Conservation (phyloP, 164 flowering plant genomes). For the Nymphaea thermarum region DNA sequence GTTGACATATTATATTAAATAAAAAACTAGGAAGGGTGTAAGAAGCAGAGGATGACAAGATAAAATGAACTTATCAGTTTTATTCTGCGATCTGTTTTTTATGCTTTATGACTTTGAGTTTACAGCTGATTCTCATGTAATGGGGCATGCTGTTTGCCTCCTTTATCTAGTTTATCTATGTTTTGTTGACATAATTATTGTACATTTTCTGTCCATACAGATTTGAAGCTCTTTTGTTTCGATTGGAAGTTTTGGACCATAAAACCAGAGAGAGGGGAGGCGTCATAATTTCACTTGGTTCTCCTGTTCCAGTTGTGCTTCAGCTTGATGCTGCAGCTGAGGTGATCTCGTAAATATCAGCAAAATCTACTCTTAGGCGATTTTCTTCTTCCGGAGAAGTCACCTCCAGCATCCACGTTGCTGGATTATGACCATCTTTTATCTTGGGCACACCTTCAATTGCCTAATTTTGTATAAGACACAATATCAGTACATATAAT, state of each 20-base stretch:
- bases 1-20: too few species aligned
- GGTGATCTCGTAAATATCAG: conserved; percentile 53
- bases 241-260: conserved; percentile 1
- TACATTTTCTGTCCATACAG: background rate
- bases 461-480: conserved; percentile 24
- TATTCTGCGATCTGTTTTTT: too few species aligned
- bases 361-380: conserved; percentile 82
- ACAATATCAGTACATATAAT: too few species aligned
- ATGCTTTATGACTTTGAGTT: too few species aligned
- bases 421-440: conserved; percentile 75
- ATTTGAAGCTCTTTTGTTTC: background rate
- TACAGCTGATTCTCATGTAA: too few species aligned
- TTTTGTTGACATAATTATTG: too few species aligned
- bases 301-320: background rate
- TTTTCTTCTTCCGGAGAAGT: conserved; percentile 67
- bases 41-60: too few species aligned
- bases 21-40: too few species aligned
- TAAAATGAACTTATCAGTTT: too few species aligned
- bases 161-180: too few species aligned
- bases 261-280: background rate
- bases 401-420: conserved; percentile 97
- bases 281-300: conserved; percentile 1
- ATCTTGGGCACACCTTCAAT: conserved; percentile 81
- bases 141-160: too few species aligned
- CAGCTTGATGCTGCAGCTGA: conserved; percentile 2